phyloP scores from a whole-genome alignment of 371 early-diverging fungal genomes.

The Mortierella sp. region DNA sequence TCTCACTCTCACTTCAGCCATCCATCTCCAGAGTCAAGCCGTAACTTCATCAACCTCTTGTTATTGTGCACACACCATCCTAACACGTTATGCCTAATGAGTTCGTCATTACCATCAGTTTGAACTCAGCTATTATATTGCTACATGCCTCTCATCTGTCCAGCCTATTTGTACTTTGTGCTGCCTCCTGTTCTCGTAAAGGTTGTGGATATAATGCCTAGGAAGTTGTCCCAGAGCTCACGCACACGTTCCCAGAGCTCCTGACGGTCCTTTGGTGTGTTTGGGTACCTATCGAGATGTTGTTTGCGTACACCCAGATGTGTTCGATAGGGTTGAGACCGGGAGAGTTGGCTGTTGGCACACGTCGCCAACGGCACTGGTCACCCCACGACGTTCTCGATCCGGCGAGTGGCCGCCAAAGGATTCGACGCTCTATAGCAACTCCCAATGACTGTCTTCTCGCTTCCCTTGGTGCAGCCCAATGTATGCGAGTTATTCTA shows the following conservation, averaged over 20 bases:
- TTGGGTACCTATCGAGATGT: conserved; percentile 2
- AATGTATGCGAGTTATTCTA: too few species aligned
- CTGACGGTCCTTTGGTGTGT: background rate
- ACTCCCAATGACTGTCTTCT: too few species aligned
- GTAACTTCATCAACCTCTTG: too few species aligned
- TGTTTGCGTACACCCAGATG: background rate
- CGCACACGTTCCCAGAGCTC: background rate
- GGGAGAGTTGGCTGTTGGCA: too few species aligned
- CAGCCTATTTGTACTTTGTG: conserved; percentile 1
- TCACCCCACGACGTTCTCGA: too few species aligned
- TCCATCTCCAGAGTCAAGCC: background rate
- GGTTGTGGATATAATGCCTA: background rate
- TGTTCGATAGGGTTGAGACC: conserved; percentile 15
- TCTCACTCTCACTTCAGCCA: background rate
- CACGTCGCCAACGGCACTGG: too few species aligned
- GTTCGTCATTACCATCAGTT: background rate
- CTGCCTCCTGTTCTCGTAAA: conserved; percentile 1
- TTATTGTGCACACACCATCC: background rate
- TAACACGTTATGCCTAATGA: background rate
- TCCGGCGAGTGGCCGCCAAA: too few species aligned
- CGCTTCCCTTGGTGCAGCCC: too few species aligned
- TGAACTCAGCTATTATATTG: background rate
- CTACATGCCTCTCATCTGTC: background rate
- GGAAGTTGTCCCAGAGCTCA: conserved; percentile 16
- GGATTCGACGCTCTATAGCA: too few species aligned